Evolutionary conservation across 805 yeast genomes (phyloP).

Genomic region (Starmera amethionina): DNA sequence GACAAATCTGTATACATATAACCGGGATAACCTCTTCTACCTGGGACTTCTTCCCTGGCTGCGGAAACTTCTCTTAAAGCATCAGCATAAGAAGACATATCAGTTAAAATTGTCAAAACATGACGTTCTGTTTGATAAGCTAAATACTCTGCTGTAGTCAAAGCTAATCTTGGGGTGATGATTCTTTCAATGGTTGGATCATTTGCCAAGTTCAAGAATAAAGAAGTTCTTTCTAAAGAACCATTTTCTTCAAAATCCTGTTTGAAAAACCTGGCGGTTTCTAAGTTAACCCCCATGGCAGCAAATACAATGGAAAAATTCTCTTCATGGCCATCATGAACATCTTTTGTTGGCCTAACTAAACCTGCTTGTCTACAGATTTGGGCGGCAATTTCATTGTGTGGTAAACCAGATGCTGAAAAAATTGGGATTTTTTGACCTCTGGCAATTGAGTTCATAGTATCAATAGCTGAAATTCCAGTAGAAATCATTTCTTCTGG

Average conservation of each 20-base stretch:
- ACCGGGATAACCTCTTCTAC: slow-evolving; percentile 99
- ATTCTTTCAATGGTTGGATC: slow-evolving; percentile 99
- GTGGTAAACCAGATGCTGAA: slow-evolving; percentile 99
- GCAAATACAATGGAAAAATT: slow-evolving; percentile 98
- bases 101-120: slow-evolving; percentile 94
- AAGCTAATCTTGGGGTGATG: slow-evolving; percentile 97
- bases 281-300: slow-evolving; percentile 99
- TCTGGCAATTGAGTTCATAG: slow-evolving; percentile 99
- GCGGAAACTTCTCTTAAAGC: slow-evolving; percentile 99
- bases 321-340: slow-evolving; percentile 99
- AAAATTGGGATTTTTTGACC: slow-evolving; percentile 99
- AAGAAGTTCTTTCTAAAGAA: slow-evolving; percentile 92
- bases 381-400: slow-evolving; percentile 99
- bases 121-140: slow-evolving; percentile 99
- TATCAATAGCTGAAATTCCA: slow-evolving; percentile 96
- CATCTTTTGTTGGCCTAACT: slow-evolving; percentile 98
- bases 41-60: slow-evolving; percentile 99
- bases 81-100: slow-evolving; percentile 99
- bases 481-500: slow-evolving; percentile 99
- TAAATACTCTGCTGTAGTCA: slow-evolving; percentile 96
- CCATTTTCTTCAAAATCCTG: slow-evolving; percentile 99
- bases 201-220: slow-evolving; percentile 94
- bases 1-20: slow-evolving; percentile 99
- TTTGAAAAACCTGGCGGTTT: slow-evolving; percentile 96
- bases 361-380: slow-evolving; percentile 99